Base-by-base conservation (phyloP, 495 filamentous ascomycete species). In the Lasiosphaeria miniovina region DNA sequence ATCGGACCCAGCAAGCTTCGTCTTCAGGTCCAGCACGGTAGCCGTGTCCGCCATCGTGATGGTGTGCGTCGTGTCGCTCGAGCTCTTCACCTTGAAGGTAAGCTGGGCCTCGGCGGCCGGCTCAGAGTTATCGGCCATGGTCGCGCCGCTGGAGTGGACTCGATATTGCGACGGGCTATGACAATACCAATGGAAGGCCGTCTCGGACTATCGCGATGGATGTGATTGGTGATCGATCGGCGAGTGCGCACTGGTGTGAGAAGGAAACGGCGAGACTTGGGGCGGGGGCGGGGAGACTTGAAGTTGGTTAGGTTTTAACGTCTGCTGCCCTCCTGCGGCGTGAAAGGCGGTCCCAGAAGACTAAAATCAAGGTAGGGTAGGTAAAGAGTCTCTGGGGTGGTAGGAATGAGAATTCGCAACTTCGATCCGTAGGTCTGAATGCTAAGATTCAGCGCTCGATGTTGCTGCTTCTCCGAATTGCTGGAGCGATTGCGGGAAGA, bases 61-160 rank as follows among this genome's bases (percentile, higher is more conserved):
- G 46, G 84, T 87, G 65, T 89, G 91, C 70, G 88, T 91, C 64
- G 82, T 86, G 66, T 99, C 95, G 62, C 84, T 87, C 8, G 91
- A 91, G 12, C 90, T 87, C 75, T 96, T 99, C 69, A 99, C 83
- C 72, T 89, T 92, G 85, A 99, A 96, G 74, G 89, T 96, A 75
- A 99, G 80, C 60, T 80, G 74, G 66, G 75, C 68, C 60, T 82
- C 79, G 59, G 75, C 75, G 61, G 69, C 63, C 41, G 80, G 65
- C 49, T 82, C 75, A 63, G 75, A 72, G 62, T 79, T 82, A 58
- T 86, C 82, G 58, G 82, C 78, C 80, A 85, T 85, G 57, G 58
- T 69, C 33, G 61, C 40, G 50, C 38, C 2, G 34, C 34, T 12
- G 38, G 38, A 50, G 36, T 10, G 36, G 40, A 45, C 34, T 52